Evolutionary conservation across 495 filamentous ascomycete species (phyloP).

Genomic region (Penicillium cataractarum): DNA sequence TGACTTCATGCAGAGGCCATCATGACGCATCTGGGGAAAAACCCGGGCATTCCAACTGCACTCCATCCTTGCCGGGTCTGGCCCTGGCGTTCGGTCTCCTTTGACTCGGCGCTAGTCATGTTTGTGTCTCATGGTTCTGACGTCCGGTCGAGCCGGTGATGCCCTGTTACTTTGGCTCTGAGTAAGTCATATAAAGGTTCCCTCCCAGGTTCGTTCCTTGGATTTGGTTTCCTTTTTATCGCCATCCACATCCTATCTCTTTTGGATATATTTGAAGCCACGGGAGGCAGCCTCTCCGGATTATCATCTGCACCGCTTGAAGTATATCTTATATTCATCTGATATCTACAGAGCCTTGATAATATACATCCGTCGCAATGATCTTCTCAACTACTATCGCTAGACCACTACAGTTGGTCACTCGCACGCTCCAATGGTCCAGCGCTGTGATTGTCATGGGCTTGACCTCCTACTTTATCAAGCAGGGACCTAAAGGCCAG

Average conservation of each 20-base stretch:
- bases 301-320: too few relatives aligned
- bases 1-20: constrained; percentile 36
- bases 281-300: too few relatives aligned
- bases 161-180: not conserved
- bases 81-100: constrained; percentile 10
- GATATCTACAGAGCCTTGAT: not conserved
- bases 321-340: not conserved
- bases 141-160: constrained; percentile 9
- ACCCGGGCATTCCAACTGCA: constrained; percentile 8
- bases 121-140: constrained; percentile 24
- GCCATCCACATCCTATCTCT: not conserved
- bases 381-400: constrained; percentile 32
- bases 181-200: constrained; percentile 6
- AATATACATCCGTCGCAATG: constrained; percentile 26
- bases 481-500: constrained; percentile 39
- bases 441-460: constrained; percentile 65
- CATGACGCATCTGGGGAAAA: constrained; percentile 41
- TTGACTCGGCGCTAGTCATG: constrained; percentile 20
- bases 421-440: constrained; percentile 51
- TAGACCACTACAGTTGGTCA: constrained; percentile 42
- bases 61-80: constrained; percentile 14
- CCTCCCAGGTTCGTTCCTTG: not conserved
- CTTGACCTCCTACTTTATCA: constrained; percentile 59
- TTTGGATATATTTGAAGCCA: not conserved
- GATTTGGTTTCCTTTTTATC: not conserved